Base-by-base conservation (phyloP, 768 basidiomycete species). In the Sutorius australiensis region DNA sequence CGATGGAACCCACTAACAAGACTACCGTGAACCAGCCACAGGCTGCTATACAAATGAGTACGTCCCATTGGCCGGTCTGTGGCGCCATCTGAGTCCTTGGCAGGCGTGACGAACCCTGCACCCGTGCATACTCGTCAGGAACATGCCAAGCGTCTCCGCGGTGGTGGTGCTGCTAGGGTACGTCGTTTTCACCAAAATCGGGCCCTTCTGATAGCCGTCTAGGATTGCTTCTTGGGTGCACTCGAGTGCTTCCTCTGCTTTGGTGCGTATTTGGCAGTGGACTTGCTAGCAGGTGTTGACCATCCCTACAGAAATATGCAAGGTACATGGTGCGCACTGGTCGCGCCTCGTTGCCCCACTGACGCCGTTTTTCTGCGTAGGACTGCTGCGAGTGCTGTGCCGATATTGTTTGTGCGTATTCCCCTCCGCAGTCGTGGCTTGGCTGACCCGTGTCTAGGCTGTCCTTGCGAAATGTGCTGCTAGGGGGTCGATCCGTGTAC, bases 381-480 rank as follows among this genome's bases (percentile, higher is more conserved):
- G 84, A 71, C 24, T 87, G 82, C 71, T 88, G 85, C 76, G 86
- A 86, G 28, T 86, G 85, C 63, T 58, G 68, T 49, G 87, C 73
- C 16, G 86, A 88, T 61, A 87, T 89, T 59, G 58, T 89, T 40
- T 89, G 87, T 88, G 64, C 66, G 87, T 62, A 16, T 2, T 12
- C 28, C 9, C 24, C 4, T 24, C 11, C 7, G 16, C n/a, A 7
- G 27, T 28, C 2, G 16, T 17, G 14, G 7, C 47, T 17, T 24
- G 5, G 3, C 56, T 65, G 40, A 58, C 8, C 8, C 8, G 13
- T 24, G 24, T 48, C 6, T 57, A 88, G 86, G 86, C 70, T 89
- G 86, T 76, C 87, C 87, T 9, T 89, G 87, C 74, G 87, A 89
- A 73, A 80, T 87, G 80, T 83, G 81, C 67, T 87, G 85, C 66